Percentiles rank a stretch among this genome's conserved stretches.
Evolutionary conservation across 352 stramenopile genomes (phyloP).

Genomic region (Phytophthora pinifolia): DNA sequence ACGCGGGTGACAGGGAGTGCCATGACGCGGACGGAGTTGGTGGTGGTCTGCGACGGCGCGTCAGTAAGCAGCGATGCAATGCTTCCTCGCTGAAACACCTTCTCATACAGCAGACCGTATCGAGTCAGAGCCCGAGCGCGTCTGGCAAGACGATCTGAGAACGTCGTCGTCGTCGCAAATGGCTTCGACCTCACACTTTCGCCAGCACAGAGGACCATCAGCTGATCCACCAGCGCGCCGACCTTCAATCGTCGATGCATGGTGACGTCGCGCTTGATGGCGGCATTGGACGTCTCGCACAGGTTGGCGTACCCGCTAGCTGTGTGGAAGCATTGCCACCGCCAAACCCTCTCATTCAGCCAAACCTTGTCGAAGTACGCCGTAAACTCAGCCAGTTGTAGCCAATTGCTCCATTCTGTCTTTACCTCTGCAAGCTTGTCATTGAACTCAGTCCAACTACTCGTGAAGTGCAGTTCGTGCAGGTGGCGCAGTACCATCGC

Average conservation of each 20-base stretch:
- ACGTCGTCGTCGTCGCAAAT: not conserved
- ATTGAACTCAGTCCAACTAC: no score
- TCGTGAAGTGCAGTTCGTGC: no score
- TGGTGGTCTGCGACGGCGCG: not conserved
- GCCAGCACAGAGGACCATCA: not conserved
- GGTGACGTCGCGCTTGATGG: conserved; percentile 26
- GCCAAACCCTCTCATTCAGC: conserved; percentile 5
- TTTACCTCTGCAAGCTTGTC: no score
- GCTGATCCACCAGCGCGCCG: not conserved
- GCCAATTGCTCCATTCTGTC: no score
- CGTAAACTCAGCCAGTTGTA: not conserved
- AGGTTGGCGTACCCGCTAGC: conserved; percentile 21
- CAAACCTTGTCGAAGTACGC: conserved; percentile 4
- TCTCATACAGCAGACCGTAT: not conserved
- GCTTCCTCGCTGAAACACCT: not conserved
- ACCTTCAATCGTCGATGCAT: conserved; percentile 6
- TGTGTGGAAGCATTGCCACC: conserved; percentile 24
- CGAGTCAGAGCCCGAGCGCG: not conserved
- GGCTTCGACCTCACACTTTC: not conserved
- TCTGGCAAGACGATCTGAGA: not conserved
- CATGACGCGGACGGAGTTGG: not conserved
- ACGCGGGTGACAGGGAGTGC: not conserved
- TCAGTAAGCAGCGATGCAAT: conserved; percentile 7
- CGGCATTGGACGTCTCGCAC: conserved; percentile 24
- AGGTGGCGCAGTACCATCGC: no score